Conservation (phyloP, 2,329 filamentous ascomycete genomes). For the Falciphora oryzae region DNA sequence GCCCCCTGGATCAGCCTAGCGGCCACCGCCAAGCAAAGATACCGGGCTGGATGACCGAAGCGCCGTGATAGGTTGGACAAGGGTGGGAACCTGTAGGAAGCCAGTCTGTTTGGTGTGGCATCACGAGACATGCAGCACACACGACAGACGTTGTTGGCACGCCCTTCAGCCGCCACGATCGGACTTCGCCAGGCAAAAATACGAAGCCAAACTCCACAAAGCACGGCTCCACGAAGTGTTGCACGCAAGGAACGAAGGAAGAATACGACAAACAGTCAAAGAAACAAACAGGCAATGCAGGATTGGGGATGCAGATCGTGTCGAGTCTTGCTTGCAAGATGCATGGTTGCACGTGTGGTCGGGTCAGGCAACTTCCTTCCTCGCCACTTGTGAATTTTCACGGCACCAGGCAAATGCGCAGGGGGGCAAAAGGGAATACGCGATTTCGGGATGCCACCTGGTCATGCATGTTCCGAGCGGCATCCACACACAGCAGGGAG, state of each 20-base stretch:
- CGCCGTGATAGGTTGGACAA: neutral
- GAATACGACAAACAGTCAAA: neutral
- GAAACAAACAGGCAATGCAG: neutral
- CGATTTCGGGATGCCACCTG: neutral
- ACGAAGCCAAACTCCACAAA: neutral
- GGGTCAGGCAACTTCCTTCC: neutral
- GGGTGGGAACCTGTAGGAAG: neutral
- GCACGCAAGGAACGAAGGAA: neutral
- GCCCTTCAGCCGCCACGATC: neutral
- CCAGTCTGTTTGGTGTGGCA: neutral
- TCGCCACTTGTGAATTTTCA: neutral
- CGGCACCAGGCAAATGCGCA: neutral
- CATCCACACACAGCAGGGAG: neutral
- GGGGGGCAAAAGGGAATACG: neutral
- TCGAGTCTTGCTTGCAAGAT: neutral
- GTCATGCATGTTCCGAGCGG: neutral
- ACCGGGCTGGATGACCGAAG: neutral
- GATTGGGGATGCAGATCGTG: neutral
- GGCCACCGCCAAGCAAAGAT: neutral
- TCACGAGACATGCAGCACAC: neutral
- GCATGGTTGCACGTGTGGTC: neutral
- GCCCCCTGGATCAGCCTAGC: neutral
- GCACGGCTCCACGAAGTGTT: neutral
- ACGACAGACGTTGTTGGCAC: neutral
- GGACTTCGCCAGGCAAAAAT: neutral